Evolutionary conservation across 371 early-diverging fungal genomes (phyloP).

Genomic region (Zychaea mexicana): DNA sequence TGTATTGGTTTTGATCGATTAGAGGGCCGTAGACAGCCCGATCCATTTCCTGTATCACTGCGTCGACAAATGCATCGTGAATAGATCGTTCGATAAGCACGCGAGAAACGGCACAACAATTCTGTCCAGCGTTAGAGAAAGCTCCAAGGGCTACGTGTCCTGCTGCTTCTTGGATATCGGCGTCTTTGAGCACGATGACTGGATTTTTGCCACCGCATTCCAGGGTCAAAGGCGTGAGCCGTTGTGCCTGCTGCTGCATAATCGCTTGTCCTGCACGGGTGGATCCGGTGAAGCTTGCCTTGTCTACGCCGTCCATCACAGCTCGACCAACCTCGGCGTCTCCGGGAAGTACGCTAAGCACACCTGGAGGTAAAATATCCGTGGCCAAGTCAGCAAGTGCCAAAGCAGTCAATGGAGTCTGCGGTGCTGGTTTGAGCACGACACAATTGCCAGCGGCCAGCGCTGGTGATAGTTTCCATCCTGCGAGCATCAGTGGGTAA

Average conservation of each 20-base stretch:
- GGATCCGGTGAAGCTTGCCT: conserved; percentile 64
- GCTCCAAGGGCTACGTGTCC: conserved; percentile 65
- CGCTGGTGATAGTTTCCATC: conserved; percentile 87
- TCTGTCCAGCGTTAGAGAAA: conserved; percentile 83
- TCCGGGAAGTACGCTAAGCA: conserved; percentile 67
- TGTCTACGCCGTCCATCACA: conserved; percentile 27
- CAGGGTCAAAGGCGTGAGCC: conserved; percentile 68
- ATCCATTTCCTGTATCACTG: conserved; percentile 50
- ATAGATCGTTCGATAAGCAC: conserved; percentile 74
- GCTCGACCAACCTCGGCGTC: conserved; percentile 24
- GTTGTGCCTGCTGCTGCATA: conserved; percentile 64
- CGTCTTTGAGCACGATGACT: conserved; percentile 78
- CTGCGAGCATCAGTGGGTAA: conserved; percentile 55
- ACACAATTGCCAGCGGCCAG: conserved; percentile 61
- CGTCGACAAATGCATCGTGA: conserved; percentile 63
- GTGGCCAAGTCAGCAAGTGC: conserved; percentile 38
- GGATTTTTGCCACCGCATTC: conserved; percentile 94
- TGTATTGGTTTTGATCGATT: conserved; percentile 75
- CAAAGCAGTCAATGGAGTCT: conserved; percentile 43
- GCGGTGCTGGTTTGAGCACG: conserved; percentile 48
- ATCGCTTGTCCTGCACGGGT: conserved; percentile 75
- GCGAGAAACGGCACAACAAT: conserved; percentile 86
- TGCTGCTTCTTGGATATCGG: conserved; percentile 73
- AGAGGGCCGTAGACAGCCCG: conserved; percentile 66
- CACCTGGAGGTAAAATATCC: conserved; percentile 50